Base-by-base conservation (phyloP, 2,329 filamentous ascomycete genomes). In the Beauveria sp. region DNA sequence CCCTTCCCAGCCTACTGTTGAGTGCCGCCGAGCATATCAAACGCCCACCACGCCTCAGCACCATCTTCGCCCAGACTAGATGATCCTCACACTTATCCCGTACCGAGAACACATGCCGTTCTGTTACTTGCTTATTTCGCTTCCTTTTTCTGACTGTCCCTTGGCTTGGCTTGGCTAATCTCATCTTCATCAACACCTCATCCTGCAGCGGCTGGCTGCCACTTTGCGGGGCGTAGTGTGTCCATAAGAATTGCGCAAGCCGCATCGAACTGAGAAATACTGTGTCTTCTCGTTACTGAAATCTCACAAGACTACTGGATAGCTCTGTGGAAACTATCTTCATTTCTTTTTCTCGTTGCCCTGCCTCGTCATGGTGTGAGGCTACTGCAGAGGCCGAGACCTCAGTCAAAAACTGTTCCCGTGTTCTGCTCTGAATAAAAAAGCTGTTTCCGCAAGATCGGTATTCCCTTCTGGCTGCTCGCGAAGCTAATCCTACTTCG, bases 371-470 rank as follows among this genome's bases (percentile, higher is more conserved):
- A 26, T 55, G 34, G 58, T 28, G 50, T 20, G 12, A 47, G 50
- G 34, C 58, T 57, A 54, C 60, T 47, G 60, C 54, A 57, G 55
- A 20, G 60, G 41, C 60, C 53, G 54, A 61, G 60, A 57, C 53
- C 53, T 48, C 24, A 58, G 54, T 55, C 54, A 61, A 24, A 55
- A 37, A 6, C 26, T 7, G 37, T 43, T 37, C 46, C n/a, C 40
- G 37, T 43, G 24, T 44, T 14, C 22, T 40, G n/a, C 40, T 26
- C 24, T 24, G 3, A 7, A 37, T 34, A 9, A 18, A 22, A 40
- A 28, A 12, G 12, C 26, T 26, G 3, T 2, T 24, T 53, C 40
- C 10, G n/a, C 48, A 46, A 37, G 12, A 30, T n/a, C 40, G 41
- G 34, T 14, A 16, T 26, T 53, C 24, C 2, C 28, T 46, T 26